phyloP scores from a whole-genome alignment of 371 early-diverging fungal genomes.

The Mucor saturninus region DNA sequence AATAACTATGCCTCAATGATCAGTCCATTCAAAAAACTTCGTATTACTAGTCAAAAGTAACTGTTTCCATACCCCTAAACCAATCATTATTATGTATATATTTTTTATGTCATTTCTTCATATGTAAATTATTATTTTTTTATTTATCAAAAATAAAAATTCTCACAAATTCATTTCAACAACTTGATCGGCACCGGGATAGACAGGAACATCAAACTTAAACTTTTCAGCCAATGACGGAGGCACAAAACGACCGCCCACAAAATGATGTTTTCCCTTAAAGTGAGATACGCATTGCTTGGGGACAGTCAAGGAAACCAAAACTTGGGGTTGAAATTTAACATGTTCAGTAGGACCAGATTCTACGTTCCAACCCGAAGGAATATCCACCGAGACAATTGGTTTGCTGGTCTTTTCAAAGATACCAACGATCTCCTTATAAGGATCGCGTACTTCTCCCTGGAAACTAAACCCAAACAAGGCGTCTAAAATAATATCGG shows the following conservation, averaged over 20 bases:
- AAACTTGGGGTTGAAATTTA: slow-evolving; percentile 73
- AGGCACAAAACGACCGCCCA: slow-evolving; percentile 91
- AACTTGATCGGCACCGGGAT: slow-evolving; percentile 69
- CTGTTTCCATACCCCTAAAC: no score
- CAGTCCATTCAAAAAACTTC: slow-evolving; percentile 8
- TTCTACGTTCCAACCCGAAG: slow-evolving; percentile 95
- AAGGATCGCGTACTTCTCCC: slow-evolving; percentile 83
- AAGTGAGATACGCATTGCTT: slow-evolving; percentile 76
- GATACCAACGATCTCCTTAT: slow-evolving; percentile 63
- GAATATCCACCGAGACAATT: slow-evolving; percentile 87
- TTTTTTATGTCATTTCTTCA: background rate
- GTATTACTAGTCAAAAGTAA: background rate
- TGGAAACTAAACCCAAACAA: slow-evolving; percentile 94
- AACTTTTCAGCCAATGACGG: slow-evolving; percentile 65
- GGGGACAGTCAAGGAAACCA: slow-evolving; percentile 92
- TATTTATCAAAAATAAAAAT: background rate
- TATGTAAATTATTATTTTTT: slow-evolving; percentile 7
- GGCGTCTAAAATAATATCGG: slow-evolving; percentile 83
- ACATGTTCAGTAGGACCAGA: slow-evolving; percentile 57
- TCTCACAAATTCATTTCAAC: slow-evolving; percentile 31
- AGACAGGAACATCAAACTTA: slow-evolving; percentile 67
- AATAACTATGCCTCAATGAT: slow-evolving; percentile 6
- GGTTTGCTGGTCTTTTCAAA: slow-evolving; percentile 59
- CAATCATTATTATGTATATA: background rate
- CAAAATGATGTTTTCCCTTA: slow-evolving; percentile 76